These are phyloP conservation scores for Abrus precatorius DNA, from an alignment of 306 rosid genomes.

Conservation along the genomic window DNA sequence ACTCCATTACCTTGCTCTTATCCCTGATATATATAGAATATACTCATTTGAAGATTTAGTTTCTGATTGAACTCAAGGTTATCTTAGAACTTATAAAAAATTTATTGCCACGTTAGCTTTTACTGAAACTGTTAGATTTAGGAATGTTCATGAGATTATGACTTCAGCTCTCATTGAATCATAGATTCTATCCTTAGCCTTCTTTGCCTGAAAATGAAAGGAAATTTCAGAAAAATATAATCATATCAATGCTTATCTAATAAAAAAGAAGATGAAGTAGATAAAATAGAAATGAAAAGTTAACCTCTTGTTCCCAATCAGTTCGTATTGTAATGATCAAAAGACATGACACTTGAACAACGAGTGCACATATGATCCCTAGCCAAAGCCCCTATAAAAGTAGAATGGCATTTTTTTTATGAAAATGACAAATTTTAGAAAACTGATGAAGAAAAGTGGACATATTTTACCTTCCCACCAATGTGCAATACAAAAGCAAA, in stretches of 20 bases:
- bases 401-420: not conserved
- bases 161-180: constrained; percentile 43
- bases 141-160: constrained; percentile 34
- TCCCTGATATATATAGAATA: not conserved
- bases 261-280: not conserved
- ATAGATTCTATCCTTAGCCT: constrained; percentile 61
- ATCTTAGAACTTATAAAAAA: not conserved
- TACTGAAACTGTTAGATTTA: not conserved
- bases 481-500: constrained; percentile 69
- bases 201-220: constrained; percentile 54
- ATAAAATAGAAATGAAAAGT: not conserved
- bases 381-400: constrained; percentile 75
- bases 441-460: not conserved
- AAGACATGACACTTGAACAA: constrained; percentile 67
- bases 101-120: not conserved
- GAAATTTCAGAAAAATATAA: not conserved
- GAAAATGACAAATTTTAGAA: not conserved
- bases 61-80: not conserved
- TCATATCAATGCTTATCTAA: not conserved
- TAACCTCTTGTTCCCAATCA: constrained; percentile 76
- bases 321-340: constrained; percentile 60
- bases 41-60: not conserved
- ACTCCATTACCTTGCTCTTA: too few species aligned
- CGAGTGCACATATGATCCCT: constrained; percentile 75
- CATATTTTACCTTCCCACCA: constrained; percentile 71